Evolutionary conservation across 768 basidiomycete genomes (phyloP), one percentile per base, ranked within the genome.

Genomic region (Mycena floridula): DNA sequence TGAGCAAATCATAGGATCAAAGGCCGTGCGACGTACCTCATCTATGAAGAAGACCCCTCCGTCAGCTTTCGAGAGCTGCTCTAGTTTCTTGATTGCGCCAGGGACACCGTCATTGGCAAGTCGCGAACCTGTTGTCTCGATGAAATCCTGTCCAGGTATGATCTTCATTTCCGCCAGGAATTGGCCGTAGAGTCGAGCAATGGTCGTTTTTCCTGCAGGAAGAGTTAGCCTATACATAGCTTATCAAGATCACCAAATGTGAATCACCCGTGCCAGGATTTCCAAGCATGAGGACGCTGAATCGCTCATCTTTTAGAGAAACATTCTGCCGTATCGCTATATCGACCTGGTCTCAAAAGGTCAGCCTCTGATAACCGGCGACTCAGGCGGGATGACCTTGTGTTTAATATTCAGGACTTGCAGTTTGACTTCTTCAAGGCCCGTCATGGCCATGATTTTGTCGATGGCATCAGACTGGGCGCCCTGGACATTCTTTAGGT

Each of bases 241-340:
- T 16, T 12, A 16, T 20, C 3, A 30, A 39, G 2, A 26, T 15
- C 37, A 46, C 7, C 47, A 24, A 3, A 6, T 25, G 42, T 4
- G n/a, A 49, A 67, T 23, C 45, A 85, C 84, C 84, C 58, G 85
- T 87, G 7, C 84, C 84, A 3, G 84, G 85, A 53, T 87, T 87
- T 12, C 84, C 84, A 0, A 83, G 71, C 11, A 87, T 62, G 11
- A 68, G 72, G 16, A 75, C 68, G 56, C 85, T 84, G 55, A 81
- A 76, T 0, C 83, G 65, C 43, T 85, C 81, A 23, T 69, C 66
- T 21, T 73, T 67, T 12, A 80, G 48, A 5, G 79, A 68, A 0
- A 68, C 60, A 13, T 65, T 66, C 59, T 86, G 84, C 7, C 82
- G 70, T n/a, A 56, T 61, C 23, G 67, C 63, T 0, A 67, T 61